Base-by-base conservation (phyloP, 805 yeast genomes). In the baker's yeast (Saccharomyces cerevisiae) region DNA sequence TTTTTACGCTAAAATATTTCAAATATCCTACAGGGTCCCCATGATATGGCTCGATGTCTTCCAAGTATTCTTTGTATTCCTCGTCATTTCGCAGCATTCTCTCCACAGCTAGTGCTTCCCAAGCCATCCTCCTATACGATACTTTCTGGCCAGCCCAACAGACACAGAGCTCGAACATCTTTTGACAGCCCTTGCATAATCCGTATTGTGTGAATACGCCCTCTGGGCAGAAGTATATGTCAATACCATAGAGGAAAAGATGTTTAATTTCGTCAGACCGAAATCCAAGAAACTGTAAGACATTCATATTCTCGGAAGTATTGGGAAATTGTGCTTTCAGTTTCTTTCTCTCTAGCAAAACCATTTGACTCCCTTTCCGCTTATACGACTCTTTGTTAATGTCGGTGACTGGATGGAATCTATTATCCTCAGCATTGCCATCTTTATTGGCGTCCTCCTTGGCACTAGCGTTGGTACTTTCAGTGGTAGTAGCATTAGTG, bases 341-440 rank as follows among this genome's bases (percentile, higher is more conserved):
- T 29, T 21, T 46, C 48, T 46, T 46, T 46, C 48, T 46, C 48
- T 46, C 48, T 17, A 46, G 29, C 48, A 46, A 21, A 26, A 46
- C 48, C 48, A 46, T 46, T 21, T 46, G 48, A 29, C 48, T 46
- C 5, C 30, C 30, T 29, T 29, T 29, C 30, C 30, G 48, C 48
- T 46, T 46, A 21, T 46, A n/a, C 17, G 48, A 10, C 48, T 46
- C 48, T 46, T 46, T 46, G 8, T 21, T 46, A 46, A 46, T 21
- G 48, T 43, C 47, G 36, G 57, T 27, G 57, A 61, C 2, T 59
- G 30, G 30, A 29, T 6, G 11, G 30, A 29, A 29, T 29, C 30
- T 29, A 29, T 29, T 29, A 29, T 10, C 8, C 30, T 29, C 30
- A 29, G 30, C 30, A 29, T 29, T 29, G 30, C 30, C 30, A 29